Conservation (phyloP, 148 eudicot genomes). For the Diospyros kaki region DNA sequence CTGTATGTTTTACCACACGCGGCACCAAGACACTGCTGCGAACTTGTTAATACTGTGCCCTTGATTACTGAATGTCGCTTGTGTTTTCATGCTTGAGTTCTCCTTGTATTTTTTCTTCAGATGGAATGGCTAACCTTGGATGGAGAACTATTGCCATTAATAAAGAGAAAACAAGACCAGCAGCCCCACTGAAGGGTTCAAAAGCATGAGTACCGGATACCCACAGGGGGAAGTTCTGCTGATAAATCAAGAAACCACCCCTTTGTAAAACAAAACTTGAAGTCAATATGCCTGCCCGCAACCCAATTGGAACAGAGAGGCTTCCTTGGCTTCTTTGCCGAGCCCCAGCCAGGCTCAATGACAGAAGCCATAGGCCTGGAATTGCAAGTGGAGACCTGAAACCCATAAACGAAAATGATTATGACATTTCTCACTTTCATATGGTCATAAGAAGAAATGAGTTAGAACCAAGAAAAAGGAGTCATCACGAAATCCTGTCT, state of each 20-base stretch:
- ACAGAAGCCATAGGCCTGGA: slow-evolving; percentile 81
- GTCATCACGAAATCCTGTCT: neutral
- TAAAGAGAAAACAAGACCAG: slow-evolving; percentile 59
- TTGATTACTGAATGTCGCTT: neutral
- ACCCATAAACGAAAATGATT: slow-evolving; percentile 4
- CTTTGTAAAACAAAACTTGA: slow-evolving; percentile 51
- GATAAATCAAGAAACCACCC: slow-evolving; percentile 59
- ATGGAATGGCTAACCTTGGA: slow-evolving; percentile 42
- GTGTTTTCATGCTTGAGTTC: slow-evolving; percentile 25
- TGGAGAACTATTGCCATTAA: slow-evolving; percentile 55
- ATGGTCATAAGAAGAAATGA: neutral
- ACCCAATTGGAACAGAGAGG: slow-evolving; percentile 71
- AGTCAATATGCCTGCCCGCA: slow-evolving; percentile 77
- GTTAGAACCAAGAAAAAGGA: neutral
- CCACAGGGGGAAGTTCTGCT: slow-evolving; percentile 53
- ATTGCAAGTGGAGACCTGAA: slow-evolving; percentile 66
- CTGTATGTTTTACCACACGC: neutral
- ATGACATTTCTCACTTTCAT: slow-evolving; percentile 4
- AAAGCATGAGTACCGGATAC: slow-evolving; percentile 62
- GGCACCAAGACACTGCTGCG: neutral
- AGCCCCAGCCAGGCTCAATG: slow-evolving; percentile 66
- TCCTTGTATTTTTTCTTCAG: slow-evolving; percentile 21
- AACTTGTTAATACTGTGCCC: neutral
- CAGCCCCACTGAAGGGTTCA: slow-evolving; percentile 70
- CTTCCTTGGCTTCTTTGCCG: slow-evolving; percentile 68